Conservation (phyloP, 164 flowering plant genomes). For the Aristolochia contorta region DNA sequence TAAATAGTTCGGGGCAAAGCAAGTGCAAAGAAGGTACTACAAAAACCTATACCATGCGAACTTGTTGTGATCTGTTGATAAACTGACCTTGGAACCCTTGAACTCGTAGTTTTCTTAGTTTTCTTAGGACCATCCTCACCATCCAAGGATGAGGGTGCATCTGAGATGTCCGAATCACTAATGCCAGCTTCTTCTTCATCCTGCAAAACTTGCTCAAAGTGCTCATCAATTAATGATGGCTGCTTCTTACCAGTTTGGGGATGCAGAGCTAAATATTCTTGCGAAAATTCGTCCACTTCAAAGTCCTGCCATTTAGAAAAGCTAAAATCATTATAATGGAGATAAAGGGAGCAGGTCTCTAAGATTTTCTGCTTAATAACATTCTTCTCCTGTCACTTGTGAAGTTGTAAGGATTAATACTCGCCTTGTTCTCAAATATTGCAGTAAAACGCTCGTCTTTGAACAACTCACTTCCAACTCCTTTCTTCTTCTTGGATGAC, state of each 20-base stretch:
- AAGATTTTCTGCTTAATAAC: too few relatives aligned
- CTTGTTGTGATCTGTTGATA: neutral
- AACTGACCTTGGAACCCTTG: slow-evolving; percentile 50
- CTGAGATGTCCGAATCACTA: slow-evolving; percentile 51
- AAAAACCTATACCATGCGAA: neutral
- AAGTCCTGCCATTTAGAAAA: slow-evolving; percentile 40
- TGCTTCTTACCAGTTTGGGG: slow-evolving; percentile 54
- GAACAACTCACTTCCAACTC: slow-evolving; percentile 42
- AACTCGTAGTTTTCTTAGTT: slow-evolving; percentile 17
- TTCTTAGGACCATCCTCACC: slow-evolving; percentile 26
- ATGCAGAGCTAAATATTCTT: slow-evolving; percentile 60
- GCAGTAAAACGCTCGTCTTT: slow-evolving; percentile 56
- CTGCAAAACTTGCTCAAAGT: slow-evolving; percentile 67
- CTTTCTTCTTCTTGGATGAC: slow-evolving; percentile 71
- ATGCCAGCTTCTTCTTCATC: slow-evolving; percentile 31
- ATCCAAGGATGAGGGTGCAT: slow-evolving; percentile 36
- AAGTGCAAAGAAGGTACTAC: neutral
- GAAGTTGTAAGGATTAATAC: neutral
- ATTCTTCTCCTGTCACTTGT: too few relatives aligned
- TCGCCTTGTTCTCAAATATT: slow-evolving; percentile 64
- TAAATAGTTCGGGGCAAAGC: too few relatives aligned
- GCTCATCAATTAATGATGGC: slow-evolving; percentile 64
- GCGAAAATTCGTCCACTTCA: slow-evolving; percentile 58
- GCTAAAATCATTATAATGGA: too few relatives aligned
- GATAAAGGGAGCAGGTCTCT: too few relatives aligned